Conservation (phyloP, 1,284 basidiomycete genomes). For the Apiotrichum domesticum region DNA sequence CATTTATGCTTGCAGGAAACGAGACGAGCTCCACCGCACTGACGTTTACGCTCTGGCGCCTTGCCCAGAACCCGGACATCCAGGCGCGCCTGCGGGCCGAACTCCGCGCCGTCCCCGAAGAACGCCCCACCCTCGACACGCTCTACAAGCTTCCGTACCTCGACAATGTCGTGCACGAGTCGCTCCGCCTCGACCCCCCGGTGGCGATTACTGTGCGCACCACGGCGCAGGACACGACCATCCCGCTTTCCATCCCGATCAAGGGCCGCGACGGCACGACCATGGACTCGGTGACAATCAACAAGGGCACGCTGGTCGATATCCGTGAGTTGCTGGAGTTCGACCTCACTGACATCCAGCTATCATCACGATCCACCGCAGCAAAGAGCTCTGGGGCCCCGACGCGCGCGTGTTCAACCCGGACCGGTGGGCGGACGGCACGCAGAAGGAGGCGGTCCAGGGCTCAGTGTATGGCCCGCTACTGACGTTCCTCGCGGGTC, state of each 20-base stretch:
- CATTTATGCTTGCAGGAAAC: conserved; percentile 60
- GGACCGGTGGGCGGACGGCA: conserved; percentile 19
- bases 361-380: conserved; percentile 55
- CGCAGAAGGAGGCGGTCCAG: conserved; percentile 42
- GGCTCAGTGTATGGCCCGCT: conserved; percentile 54
- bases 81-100: conserved; percentile 59
- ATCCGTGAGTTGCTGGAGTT: conserved; percentile 30
- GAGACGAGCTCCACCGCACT: conserved; percentile 69
- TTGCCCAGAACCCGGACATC: conserved; percentile 54
- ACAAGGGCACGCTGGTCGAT: conserved; percentile 35
- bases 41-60: conserved; percentile 65
- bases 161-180: conserved; percentile 62
- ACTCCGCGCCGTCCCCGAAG: conserved; percentile 33
- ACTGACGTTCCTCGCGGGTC: conserved; percentile 58
- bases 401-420: conserved; percentile 60
- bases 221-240: conserved; percentile 56
- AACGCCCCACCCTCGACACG: conserved; percentile 9
- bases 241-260: conserved; percentile 55
- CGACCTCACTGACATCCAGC: not conserved
- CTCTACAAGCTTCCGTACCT: conserved; percentile 53
- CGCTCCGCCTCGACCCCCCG: conserved; percentile 60
- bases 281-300: conserved; percentile 35
- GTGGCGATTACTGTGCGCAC: conserved; percentile 51
- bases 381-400: conserved; percentile 58
- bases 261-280: conserved; percentile 42